Evolutionary conservation across 352 stramenopile genomes (phyloP), one percentile per base, ranked within the genome.

Genomic region (Globisporangium recalcitrans): DNA sequence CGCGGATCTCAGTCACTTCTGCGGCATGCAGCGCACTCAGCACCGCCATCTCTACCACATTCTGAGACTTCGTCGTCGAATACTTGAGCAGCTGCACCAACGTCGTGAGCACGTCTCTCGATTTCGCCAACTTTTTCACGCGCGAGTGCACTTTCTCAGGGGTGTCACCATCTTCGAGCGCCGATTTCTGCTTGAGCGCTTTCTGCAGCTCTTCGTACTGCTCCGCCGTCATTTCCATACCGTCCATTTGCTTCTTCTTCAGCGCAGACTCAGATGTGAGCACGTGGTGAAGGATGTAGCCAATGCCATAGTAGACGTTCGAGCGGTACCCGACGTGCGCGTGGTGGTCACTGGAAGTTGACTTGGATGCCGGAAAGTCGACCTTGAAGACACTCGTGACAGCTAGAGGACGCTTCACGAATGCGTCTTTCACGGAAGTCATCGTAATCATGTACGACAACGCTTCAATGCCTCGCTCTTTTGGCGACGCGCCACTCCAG

Each of bases 121-220:
- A 81, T 1, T 74, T 60, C 22, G 81, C 74, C 4, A 91, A 63
- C 34, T 73, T 70, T 40, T 73, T 74, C 13, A 96, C 87, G 19
- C 86, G 80, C 3, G 62, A 38, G 13, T 85, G 65, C 3, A 97
- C 82, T 10, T 80, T 70, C 11, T 97, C 90, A 3, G 79, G 71
- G 6, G 83, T 80, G 56, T 98, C 91, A 22, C 98, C 85, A 52
- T 95, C 87, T 27, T 95, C 92, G 51, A 99, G 85, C 29, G 90
- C 77, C 14, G 93, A 98, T 67, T 98, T 98, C 60, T 97, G 91
- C 59, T 95, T 95, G 21, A 95, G 75, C 51, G 98, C 85, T 54
- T 95, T 88, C 72, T 98, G 91, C 19, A 99, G 77, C 71, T 99
- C 87, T 80, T 99, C 96, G 72, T 98, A 99, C 73, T 99, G 95